phyloP scores from a whole-genome alignment of 164 flowering plant genomes.

The Umbilicus rupestris region DNA sequence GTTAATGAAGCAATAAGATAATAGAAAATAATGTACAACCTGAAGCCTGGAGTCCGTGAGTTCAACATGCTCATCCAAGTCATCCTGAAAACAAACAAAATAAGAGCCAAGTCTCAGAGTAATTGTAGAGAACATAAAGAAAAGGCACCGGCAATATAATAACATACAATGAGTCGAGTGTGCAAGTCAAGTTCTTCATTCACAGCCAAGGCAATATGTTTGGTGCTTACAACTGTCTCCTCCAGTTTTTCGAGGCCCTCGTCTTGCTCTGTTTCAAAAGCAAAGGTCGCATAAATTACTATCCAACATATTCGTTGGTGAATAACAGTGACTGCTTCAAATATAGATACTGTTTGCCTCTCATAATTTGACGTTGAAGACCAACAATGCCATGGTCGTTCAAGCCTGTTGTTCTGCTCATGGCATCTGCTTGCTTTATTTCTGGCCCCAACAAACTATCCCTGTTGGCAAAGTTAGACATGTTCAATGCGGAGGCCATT shows the following conservation, averaged over 20 bases:
- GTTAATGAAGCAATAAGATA: too few relatives aligned
- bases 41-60: background rate
- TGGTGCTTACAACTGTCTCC: slow-evolving; percentile 68
- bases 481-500: slow-evolving; percentile 10
- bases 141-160: background rate
- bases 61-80: slow-evolving; percentile 6
- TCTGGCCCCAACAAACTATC: slow-evolving; percentile 9
- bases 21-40: background rate
- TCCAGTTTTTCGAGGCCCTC: slow-evolving; percentile 83
- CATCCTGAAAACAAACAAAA: slow-evolving; percentile 2
- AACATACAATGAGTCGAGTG: slow-evolving; percentile 65
- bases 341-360: slow-evolving; percentile 33
- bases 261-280: slow-evolving; percentile 65
- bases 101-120: background rate
- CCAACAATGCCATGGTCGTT: slow-evolving; percentile 37
- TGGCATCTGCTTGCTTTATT: slow-evolving; percentile 9
- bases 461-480: slow-evolving; percentile 9
- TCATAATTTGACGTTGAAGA: slow-evolving; percentile 76
- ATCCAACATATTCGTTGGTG: background rate
- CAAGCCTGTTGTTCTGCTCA: slow-evolving; percentile 6
- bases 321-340: slow-evolving; percentile 4
- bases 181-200: slow-evolving; percentile 82
- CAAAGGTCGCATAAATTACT: background rate
- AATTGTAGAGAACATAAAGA: background rate
- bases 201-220: slow-evolving; percentile 82